phyloP scores from a whole-genome alignment of 1,284 basidiomycete species.

The Microbotryum scabiosae region DNA sequence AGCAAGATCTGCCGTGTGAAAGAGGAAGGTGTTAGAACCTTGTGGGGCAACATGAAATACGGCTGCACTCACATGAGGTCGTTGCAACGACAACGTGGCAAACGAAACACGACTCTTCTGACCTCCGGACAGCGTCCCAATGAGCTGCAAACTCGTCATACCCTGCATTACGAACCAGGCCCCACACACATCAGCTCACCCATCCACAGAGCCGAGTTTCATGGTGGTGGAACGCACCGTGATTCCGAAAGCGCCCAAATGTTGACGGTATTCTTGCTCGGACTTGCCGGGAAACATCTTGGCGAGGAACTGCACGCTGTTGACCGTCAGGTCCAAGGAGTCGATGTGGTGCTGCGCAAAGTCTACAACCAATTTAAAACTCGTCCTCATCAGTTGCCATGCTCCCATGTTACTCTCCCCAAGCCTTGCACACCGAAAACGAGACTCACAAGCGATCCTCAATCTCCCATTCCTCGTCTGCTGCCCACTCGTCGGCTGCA shows the following conservation, averaged over 20 bases:
- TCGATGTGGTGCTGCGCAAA: conserved; percentile 99
- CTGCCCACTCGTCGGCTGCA: conserved; percentile 69
- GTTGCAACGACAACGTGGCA: conserved; percentile 76
- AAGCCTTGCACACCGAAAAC: neutral
- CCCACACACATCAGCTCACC: conserved; percentile 34
- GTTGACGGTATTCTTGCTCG: conserved; percentile 90
- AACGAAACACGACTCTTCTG: conserved; percentile 97
- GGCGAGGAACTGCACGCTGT: conserved; percentile 85
- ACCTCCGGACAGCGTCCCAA: conserved; percentile 76
- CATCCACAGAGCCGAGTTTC: too few species aligned
- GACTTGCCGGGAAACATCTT: conserved; percentile 86
- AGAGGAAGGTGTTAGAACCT: too few species aligned
- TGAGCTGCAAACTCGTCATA: conserved; percentile 57
- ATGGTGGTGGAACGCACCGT: conserved; percentile 56
- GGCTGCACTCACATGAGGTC: conserved; percentile 38
- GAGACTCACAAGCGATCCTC: conserved; percentile 57
- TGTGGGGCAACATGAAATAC: neutral
- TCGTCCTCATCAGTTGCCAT: too few species aligned
- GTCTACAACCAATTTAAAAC: too few species aligned
- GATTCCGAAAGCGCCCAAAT: conserved; percentile 97
- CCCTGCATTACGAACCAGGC: conserved; percentile 10
- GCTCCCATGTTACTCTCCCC: too few species aligned
- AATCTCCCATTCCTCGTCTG: conserved; percentile 84
- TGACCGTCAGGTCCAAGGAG: conserved; percentile 72
- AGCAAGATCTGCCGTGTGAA: conserved; percentile 60